A percentile compares a stretch with the other conserved stretches of the same genome.
Evolutionary conservation across 1,284 basidiomycete species (phyloP).

Genomic region (Pseudozyma tsukubaensis): DNA sequence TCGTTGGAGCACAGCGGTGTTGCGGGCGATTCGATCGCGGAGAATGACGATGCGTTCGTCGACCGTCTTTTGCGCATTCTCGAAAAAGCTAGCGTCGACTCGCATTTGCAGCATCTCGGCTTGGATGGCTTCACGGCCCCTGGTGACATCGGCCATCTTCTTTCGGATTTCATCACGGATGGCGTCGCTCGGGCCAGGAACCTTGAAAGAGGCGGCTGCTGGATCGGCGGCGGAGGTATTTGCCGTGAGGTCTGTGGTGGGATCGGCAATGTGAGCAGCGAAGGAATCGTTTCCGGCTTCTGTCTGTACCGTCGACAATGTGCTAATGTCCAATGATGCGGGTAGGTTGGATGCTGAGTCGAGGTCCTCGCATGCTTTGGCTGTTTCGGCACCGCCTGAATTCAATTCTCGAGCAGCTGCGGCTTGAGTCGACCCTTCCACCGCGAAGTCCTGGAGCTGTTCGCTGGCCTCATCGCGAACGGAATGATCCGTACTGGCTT

Average conservation of each 20-base stretch:
- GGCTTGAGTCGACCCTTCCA: too few species aligned
- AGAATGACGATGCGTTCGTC: slow-evolving; percentile 44
- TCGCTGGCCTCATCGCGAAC: slow-evolving; percentile 10
- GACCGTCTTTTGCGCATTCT: slow-evolving; percentile 48
- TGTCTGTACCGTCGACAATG: too few species aligned
- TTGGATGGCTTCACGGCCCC: slow-evolving; percentile 38
- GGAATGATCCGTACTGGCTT: slow-evolving; percentile 27
- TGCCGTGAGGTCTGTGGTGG: background rate
- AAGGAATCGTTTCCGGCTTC: too few species aligned
- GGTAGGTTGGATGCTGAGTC: too few species aligned
- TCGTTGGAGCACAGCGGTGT: slow-evolving; percentile 26
- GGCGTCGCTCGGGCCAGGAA: slow-evolving; percentile 24
- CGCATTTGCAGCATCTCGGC: slow-evolving; percentile 50
- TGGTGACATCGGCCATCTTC: slow-evolving; percentile 39
- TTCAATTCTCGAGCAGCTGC: too few species aligned
- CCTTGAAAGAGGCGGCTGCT: slow-evolving; percentile 2
- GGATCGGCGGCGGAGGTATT: background rate
- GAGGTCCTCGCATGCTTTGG: background rate
- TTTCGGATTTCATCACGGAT: slow-evolving; percentile 44
- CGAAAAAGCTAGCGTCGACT: slow-evolving; percentile 49
- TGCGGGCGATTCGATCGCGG: slow-evolving; percentile 40
- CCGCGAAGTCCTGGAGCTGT: background rate
- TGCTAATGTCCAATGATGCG: too few species aligned
- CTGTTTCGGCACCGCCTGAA: background rate
- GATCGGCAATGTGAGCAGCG: background rate